Evolutionary conservation across 768 basidiomycete genomes (phyloP).

Genomic region (Phallus indusiatus): DNA sequence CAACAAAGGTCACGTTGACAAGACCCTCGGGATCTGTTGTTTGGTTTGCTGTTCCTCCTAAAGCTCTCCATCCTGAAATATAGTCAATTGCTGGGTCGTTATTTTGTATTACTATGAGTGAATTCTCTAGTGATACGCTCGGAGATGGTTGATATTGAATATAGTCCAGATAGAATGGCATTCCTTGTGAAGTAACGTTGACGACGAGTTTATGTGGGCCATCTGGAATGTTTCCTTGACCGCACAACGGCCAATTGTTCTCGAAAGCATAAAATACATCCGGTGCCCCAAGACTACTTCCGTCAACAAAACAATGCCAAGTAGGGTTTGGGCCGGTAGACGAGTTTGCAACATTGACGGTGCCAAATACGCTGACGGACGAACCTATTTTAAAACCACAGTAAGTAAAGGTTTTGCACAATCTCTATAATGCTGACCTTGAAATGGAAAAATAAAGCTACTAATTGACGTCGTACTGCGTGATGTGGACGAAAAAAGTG

Average conservation of each 20-base stretch:
- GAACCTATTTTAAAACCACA: not conserved
- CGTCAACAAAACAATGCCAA: not conserved
- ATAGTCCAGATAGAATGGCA: not conserved
- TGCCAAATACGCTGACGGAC: not conserved
- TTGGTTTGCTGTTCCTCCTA: too few relatives aligned
- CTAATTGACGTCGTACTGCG: not conserved
- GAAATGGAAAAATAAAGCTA: not conserved
- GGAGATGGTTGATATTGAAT: not conserved
- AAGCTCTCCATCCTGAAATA: not conserved
- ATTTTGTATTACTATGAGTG: not conserved
- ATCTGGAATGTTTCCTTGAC: not conserved
- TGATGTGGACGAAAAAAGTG: not conserved
- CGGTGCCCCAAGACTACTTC: not conserved
- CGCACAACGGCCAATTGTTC: not conserved
- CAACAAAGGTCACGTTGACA: too few relatives aligned
- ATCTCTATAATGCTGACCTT: not conserved
- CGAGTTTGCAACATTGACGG: not conserved
- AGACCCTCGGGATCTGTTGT: too few relatives aligned
- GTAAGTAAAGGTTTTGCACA: too few relatives aligned
- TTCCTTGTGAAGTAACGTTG: not conserved
- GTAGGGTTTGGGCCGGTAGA: not conserved
- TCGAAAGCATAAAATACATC: not conserved
- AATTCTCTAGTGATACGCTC: not conserved
- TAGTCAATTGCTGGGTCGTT: not conserved
- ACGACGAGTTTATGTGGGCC: not conserved